Evolutionary conservation across 1,284 basidiomycete genomes (phyloP).

Genomic region (Apiotrichum domesticum): DNA sequence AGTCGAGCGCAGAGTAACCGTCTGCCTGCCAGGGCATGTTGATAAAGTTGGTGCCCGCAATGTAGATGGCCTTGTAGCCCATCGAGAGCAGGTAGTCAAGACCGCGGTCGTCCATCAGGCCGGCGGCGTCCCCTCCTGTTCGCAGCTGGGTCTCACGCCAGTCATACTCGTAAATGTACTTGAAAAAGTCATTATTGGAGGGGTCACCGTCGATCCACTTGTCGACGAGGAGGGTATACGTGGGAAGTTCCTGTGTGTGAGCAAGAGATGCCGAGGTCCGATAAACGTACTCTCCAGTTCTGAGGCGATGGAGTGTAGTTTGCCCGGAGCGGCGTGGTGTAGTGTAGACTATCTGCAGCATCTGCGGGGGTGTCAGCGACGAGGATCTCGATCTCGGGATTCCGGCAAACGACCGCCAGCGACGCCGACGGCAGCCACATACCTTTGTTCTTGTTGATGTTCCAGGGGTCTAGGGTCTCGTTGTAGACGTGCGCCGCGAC

Average conservation of each 20-base stretch:
- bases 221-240: conserved; percentile 80
- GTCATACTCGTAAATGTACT: conserved; percentile 71
- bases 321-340: conserved; percentile 50
- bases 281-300: conserved; percentile 65
- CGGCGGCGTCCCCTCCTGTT: conserved; percentile 76
- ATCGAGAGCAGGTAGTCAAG: conserved; percentile 84
- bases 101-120: conserved; percentile 56
- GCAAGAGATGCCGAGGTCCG: conserved; percentile 22
- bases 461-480: conserved; percentile 68
- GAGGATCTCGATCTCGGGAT: background rate
- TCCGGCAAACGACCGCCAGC: too few relatives aligned
- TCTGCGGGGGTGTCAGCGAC: conserved; percentile 48
- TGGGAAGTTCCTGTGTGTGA: conserved; percentile 54
- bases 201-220: conserved; percentile 90
- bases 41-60: conserved; percentile 81
- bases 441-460: conserved; percentile 72
- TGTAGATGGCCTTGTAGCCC: conserved; percentile 75
- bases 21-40: conserved; percentile 95
- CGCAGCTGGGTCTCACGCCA: conserved; percentile 80
- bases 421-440: conserved; percentile 7
- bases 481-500: conserved; percentile 52
- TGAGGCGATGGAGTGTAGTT: conserved; percentile 68
- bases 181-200: conserved; percentile 80
- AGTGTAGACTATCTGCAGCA: conserved; percentile 59
- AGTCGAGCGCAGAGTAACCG: conserved; percentile 88